Base-by-base conservation (phyloP, 371 early-diverging fungal species). In the Mucor lusitanicus region DNA sequence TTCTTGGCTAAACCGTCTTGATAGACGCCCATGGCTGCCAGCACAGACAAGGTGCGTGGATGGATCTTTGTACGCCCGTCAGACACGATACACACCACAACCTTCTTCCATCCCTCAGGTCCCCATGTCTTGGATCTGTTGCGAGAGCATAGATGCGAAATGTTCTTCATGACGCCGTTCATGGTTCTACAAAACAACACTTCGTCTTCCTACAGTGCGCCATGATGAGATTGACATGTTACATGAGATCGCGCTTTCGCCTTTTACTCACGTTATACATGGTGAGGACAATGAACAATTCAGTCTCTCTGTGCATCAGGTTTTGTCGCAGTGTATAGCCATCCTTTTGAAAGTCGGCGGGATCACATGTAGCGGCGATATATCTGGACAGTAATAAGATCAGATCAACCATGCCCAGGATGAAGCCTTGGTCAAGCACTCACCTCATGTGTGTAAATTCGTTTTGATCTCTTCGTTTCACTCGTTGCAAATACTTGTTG, bases 101-200 rank as follows among this genome's bases (percentile, higher is more conserved):
- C 91, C 72, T 95, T 95, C 71, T 95, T 88, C 98, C 98, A 97
- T 3, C 95, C 94, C 19, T 94, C 89, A 35, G 84, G 77, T 13
- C 96, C 97, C 96, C 96, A 97, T 4, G 87, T 90, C 57, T 80
- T 76, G 64, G 92, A 93, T 61, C 91, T 85, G 48, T 86, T 88
- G 64, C 94, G 89, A 53, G 88, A 80, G 77, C 94, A 94, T 55
- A 97, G 76, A 76, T 97, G 92, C 8, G 90, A 82, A 75, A 97
- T 95, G 79, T 97, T 97, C 72, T 93, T 95, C 87, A 92, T 90
- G 50, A 95, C 91, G 42, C 94, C 91, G 59, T 89, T 85, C 89
- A 96, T 94, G 11, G 97, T 93, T 70, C 97, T 91, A 68, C 91
- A 89, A 77, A 97, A 97, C 35, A 97, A 83, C 44, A 90, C 77